These are phyloP conservation scores for Perilla frutescens DNA, from an alignment of 257 asterid genomes.

Conservation along the genomic window DNA sequence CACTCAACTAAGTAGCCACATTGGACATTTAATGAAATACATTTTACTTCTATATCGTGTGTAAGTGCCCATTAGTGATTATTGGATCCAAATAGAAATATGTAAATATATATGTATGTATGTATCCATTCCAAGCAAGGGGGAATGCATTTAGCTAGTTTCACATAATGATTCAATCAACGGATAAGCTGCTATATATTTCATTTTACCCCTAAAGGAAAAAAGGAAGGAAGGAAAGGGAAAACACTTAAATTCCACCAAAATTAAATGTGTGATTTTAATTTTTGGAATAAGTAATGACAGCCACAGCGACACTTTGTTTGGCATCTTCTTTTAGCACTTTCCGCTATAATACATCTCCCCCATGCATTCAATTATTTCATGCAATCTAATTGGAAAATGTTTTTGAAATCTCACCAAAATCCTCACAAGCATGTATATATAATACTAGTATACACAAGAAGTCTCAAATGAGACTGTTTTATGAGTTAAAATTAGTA, in stretches of 20 bases:
- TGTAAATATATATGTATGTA: no score
- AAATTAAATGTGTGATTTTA: slow-evolving; percentile 8
- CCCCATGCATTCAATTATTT: slow-evolving; percentile 22
- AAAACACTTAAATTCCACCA: slow-evolving; percentile 3
- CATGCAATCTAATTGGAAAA: background rate
- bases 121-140: background rate
- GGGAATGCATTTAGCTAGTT: slow-evolving; percentile 34
- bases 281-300: slow-evolving; percentile 11
- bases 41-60: no score
- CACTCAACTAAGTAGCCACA: no score
- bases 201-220: slow-evolving; percentile 4
- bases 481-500: no score
- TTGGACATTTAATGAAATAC: no score
- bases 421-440: no score
- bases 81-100: no score
- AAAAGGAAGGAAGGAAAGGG: background rate
- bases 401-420: no score
- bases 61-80: no score
- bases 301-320: slow-evolving; percentile 17
- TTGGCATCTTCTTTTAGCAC: slow-evolving; percentile 16
- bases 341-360: slow-evolving; percentile 23
- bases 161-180: background rate
- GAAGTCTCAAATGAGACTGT: no score
- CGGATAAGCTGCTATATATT: background rate
- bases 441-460: no score